Evolutionary conservation across 257 asterid genomes (phyloP).

Genomic region (Forsythia viridissima): DNA sequence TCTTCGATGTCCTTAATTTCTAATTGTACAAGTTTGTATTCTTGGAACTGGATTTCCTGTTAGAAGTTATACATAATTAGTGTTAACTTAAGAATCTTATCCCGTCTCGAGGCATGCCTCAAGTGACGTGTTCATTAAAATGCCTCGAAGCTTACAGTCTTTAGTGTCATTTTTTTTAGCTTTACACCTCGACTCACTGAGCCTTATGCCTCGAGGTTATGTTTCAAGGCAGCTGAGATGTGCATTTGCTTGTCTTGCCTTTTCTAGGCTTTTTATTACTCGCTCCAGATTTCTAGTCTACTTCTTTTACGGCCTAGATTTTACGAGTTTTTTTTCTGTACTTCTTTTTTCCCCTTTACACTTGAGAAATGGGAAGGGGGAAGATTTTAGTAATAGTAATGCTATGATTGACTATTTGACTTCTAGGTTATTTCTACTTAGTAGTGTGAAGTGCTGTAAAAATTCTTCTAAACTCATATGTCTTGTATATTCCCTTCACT

Average conservation of each 20-base stretch:
- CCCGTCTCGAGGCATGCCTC: background rate
- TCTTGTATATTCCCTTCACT: slow-evolving; percentile 5
- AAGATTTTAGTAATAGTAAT: too few species aligned
- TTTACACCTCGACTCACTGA: background rate
- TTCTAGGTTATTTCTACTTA: background rate
- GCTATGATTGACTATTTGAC: too few species aligned
- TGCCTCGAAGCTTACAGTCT: background rate
- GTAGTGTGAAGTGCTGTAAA: background rate
- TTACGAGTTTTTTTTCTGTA: too few species aligned
- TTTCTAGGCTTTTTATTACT: background rate
- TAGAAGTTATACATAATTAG: background rate
- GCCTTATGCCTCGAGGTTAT: background rate
- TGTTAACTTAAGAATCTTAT: background rate
- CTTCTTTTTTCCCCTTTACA: too few species aligned
- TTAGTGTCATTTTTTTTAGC: background rate
- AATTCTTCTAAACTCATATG: background rate
- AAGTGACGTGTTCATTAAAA: background rate
- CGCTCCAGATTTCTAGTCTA: too few species aligned
- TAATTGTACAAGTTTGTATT: too few species aligned
- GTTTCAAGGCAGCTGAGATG: background rate
- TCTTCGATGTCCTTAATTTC: background rate
- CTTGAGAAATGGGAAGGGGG: too few species aligned
- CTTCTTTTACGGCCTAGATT: too few species aligned
- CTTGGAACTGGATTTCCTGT: background rate
- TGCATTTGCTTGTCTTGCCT: background rate